phyloP scores from a whole-genome alignment of 345 rosid species.

The Gynandropsis gynandra region DNA sequence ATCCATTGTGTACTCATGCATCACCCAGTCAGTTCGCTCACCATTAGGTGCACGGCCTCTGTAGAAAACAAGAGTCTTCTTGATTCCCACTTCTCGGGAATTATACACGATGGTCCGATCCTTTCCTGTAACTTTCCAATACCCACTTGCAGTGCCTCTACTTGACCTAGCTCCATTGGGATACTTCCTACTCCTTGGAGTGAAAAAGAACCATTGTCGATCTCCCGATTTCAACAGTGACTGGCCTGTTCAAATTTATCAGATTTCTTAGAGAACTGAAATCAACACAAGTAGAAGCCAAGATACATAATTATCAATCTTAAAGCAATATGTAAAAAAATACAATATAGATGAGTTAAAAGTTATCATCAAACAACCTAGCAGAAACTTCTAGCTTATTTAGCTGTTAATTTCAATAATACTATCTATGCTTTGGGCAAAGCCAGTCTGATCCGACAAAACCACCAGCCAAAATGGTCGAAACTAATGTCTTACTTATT shows the following conservation, averaged over 20 bases:
- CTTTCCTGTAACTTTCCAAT: conserved; percentile 94
- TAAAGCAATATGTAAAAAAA: no score
- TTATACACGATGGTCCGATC: conserved; percentile 52
- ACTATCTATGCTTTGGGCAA: no score
- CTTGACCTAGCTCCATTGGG: conserved; percentile 87
- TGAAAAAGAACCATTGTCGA: conserved; percentile 88
- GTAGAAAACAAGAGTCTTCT: conserved; percentile 86
- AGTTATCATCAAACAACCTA: no score
- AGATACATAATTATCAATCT: no score
- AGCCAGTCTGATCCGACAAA: no score
- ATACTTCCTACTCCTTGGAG: conserved; percentile 79
- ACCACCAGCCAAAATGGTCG: no score
- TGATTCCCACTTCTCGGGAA: conserved; percentile 60
- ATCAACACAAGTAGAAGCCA: not conserved
- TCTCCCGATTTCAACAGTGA: conserved; percentile 78
- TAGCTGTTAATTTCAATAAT: no score
- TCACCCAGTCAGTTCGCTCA: conserved; percentile 89
- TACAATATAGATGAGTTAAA: no score
- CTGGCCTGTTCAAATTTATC: conserved; percentile 24
- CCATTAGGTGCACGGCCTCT: conserved; percentile 84
- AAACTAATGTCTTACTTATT: no score
- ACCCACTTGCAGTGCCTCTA: conserved; percentile 72
- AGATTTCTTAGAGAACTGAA: not conserved
- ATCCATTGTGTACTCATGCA: conserved; percentile 88
- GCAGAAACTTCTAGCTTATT: no score